Evolutionary conservation across 129 eudicot genomes (phyloP).

Genomic region (Ambrosia artemisiifolia): DNA sequence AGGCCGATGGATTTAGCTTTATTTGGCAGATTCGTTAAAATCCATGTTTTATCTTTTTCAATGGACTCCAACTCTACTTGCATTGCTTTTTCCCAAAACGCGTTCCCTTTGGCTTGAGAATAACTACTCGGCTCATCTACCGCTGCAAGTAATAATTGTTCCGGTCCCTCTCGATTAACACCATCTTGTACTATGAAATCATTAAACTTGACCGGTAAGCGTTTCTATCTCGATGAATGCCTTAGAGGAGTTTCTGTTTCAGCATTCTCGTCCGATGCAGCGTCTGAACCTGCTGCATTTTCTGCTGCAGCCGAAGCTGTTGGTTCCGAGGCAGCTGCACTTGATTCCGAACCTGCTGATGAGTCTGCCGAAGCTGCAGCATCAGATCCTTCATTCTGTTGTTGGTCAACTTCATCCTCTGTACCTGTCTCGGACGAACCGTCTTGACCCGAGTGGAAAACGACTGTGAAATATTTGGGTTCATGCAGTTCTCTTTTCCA

Average conservation of each 20-base stretch:
- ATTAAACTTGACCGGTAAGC: background rate
- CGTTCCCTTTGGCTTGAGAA: background rate
- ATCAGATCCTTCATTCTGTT: background rate
- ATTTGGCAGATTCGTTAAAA: background rate
- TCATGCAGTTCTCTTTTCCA: background rate
- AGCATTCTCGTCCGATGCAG: too few relatives aligned
- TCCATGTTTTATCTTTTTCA: background rate
- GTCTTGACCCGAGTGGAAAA: background rate
- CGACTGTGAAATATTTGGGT: background rate
- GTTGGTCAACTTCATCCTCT: background rate
- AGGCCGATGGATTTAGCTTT: background rate
- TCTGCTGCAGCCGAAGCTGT: too few relatives aligned
- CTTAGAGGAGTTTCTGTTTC: background rate
- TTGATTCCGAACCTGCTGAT: too few relatives aligned
- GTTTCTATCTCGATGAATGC: background rate
- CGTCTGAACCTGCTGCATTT: background rate
- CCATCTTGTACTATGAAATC: background rate
- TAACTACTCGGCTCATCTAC: background rate
- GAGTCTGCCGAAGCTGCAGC: too few relatives aligned
- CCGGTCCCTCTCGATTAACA: background rate
- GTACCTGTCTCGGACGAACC: background rate
- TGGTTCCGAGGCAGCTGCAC: too few relatives aligned
- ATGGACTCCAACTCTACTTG: background rate
- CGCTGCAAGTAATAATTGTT: background rate
- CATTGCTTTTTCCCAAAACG: background rate